Base-by-base conservation (phyloP, 371 early-diverging fungal species). In the Zopfochytrium polystomum region DNA sequence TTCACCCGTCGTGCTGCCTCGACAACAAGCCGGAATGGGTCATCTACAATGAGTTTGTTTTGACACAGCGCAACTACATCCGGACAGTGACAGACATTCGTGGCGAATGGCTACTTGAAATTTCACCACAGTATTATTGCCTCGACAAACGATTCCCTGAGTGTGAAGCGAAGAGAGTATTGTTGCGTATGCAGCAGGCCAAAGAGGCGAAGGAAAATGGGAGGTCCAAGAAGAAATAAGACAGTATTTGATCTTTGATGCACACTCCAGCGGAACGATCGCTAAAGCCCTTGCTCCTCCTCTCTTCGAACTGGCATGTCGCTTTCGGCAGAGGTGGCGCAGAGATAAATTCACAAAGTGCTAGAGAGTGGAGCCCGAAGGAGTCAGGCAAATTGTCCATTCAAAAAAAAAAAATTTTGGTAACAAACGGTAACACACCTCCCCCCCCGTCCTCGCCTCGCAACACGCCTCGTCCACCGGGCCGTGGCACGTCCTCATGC, bases 1-100 rank as follows among this genome's bases (percentile, higher is more conserved):
- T 98, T 44, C 98, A 98, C 76, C 98, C 96, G 52, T 86, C 87
- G 18, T 92, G 92, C 66, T 87, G 95, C 18, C 73, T 99, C 60
- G 98, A 93, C 71, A 93, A 94, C 76, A 89, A 89, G 51, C 97
- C 98, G 33, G 95, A 96, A 79, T 98, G 94, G 93, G 91, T 98
- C 20, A 90, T 99, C 60, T 99, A 98, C 78, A 92, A 96, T 70
- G 95, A 95, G 79, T 80, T 98, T 60, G 94, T 96, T 27, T 81
- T 96, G 80, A 97, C 97, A 38, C 91, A 92, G 5, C 94, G 92
- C 75, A 98, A 98, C 77, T 98, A 96, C 68, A 97, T 98, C 95
- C 87, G 93, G 52, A 93, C 93, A 76, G 92, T 93, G 2, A 89
- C 94, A 13, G 90, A 93, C 1, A 90, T 99, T 55, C 96, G 96